These are phyloP conservation scores for Irpex lacteus DNA, from an alignment of 1,284 basidiomycete genomes.

Conservation along the genomic window DNA sequence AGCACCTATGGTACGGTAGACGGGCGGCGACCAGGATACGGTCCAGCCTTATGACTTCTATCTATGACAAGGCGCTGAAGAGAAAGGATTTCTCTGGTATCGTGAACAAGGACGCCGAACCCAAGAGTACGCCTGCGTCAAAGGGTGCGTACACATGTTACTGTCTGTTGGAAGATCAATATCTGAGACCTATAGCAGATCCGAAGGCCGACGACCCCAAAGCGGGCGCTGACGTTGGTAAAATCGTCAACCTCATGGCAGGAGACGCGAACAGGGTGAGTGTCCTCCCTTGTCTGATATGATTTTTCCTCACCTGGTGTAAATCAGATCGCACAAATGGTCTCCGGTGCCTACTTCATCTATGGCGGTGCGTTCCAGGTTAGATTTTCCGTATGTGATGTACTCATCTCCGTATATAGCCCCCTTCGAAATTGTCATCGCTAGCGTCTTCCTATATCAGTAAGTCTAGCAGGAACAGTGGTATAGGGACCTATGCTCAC, in stretches of 20 bases:
- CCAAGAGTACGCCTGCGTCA: conserved; percentile 31
- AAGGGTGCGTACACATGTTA: conserved; percentile 1
- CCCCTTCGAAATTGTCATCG: conserved; percentile 81
- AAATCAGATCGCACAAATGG: conserved; percentile 40
- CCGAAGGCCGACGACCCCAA: conserved; percentile 55
- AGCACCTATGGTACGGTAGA: conserved; percentile 78
- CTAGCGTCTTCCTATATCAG: conserved; percentile 77
- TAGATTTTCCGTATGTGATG: not conserved
- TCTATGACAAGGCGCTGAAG: conserved; percentile 90
- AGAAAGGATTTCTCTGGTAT: conserved; percentile 84
- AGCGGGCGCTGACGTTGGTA: conserved; percentile 70
- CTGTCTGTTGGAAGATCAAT: not conserved
- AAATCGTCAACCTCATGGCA: conserved; percentile 80
- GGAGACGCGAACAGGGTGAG: conserved; percentile 56
- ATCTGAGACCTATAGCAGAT: conserved; percentile 5
- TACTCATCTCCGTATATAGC: conserved; percentile 31
- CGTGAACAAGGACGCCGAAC: conserved; percentile 44
- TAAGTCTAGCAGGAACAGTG: conserved; percentile 32
- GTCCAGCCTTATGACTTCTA: conserved; percentile 73
- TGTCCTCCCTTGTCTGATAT: not conserved
- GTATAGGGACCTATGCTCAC: not conserved
- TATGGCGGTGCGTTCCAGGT: conserved; percentile 48
- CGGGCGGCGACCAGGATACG: conserved; percentile 70
- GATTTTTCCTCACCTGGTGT: conserved; percentile 5
- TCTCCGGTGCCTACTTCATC: conserved; percentile 56